Evolutionary conservation across 257 asterid genomes (phyloP).

Genomic region (Scutellaria barbata): DNA sequence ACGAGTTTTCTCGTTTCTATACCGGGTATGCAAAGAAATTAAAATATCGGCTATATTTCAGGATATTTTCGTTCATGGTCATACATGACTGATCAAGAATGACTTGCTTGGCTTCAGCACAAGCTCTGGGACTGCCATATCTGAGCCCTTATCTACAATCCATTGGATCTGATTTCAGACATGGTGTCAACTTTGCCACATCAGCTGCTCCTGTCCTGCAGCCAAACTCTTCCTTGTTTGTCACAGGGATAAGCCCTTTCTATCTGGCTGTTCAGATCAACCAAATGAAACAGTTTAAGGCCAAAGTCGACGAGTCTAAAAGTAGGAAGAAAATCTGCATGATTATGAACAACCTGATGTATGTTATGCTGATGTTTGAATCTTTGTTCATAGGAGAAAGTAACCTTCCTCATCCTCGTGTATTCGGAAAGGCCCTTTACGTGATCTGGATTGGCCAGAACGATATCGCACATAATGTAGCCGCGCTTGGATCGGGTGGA

Average conservation of each 20-base stretch:
- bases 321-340: slow-evolving; percentile 33
- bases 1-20: no score
- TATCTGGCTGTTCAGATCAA: slow-evolving; percentile 65
- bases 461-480: slow-evolving; percentile 57
- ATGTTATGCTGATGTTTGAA: background rate
- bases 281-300: slow-evolving; percentile 66
- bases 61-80: no score
- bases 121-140: slow-evolving; percentile 63
- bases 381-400: slow-evolving; percentile 36
- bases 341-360: background rate
- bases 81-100: background rate
- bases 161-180: slow-evolving; percentile 65
- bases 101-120: slow-evolving; percentile 52
- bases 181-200: slow-evolving; percentile 74
- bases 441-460: slow-evolving; percentile 74
- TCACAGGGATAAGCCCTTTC: slow-evolving; percentile 67
- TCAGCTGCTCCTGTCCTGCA: slow-evolving; percentile 63
- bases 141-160: slow-evolving; percentile 71
- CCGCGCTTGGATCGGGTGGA: slow-evolving; percentile 50
- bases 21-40: no score
- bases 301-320: slow-evolving; percentile 47
- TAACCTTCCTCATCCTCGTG: slow-evolving; percentile 57
- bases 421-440: slow-evolving; percentile 67
- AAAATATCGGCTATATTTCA: no score
- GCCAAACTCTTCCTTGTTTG: slow-evolving; percentile 67